Conservation (phyloP, 345 rosid species). For the Excoecaria cochinchinensis region DNA sequence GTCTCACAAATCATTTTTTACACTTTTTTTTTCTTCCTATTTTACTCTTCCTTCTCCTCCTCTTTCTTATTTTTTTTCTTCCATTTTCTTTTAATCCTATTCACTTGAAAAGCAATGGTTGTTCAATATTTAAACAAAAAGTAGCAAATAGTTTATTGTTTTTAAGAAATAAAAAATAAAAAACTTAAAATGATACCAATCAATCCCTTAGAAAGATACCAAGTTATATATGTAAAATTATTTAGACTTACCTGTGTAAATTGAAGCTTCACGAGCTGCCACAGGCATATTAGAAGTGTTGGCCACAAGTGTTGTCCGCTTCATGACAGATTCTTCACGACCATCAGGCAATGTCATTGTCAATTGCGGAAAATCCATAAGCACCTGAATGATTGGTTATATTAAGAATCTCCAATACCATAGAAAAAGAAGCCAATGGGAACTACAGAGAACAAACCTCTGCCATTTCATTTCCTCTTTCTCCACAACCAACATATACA, state of each 20-base stretch:
- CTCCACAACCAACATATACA: constrained; percentile 99
- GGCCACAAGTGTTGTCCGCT: constrained; percentile 98
- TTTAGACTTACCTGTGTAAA: constrained; percentile 71
- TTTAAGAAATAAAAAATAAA: too few relatives aligned
- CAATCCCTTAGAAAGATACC: neutral
- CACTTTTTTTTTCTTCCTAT: too few relatives aligned
- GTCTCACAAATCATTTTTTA: too few relatives aligned
- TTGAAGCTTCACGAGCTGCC: constrained; percentile 99
- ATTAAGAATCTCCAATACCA: constrained; percentile 10
- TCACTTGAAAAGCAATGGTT: too few relatives aligned
- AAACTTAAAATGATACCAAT: too few relatives aligned
- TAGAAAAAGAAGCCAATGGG: neutral
- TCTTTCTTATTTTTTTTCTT: too few relatives aligned
- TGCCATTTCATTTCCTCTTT: constrained; percentile 99
- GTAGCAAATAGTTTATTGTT: too few relatives aligned
- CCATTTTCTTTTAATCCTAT: too few relatives aligned
- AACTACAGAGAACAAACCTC: constrained; percentile 55
- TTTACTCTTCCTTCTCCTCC: too few relatives aligned
- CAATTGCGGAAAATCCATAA: constrained; percentile 99
- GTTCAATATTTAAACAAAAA: too few relatives aligned
- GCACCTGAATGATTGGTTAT: constrained; percentile 53
- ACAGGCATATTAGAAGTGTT: constrained; percentile 99
- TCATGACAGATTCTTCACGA: constrained; percentile 99
- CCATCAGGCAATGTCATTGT: constrained; percentile 99
- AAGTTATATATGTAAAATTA: neutral